Evolutionary conservation across 257 asterid genomes (phyloP).

Genomic region (Fraxinus americana): DNA sequence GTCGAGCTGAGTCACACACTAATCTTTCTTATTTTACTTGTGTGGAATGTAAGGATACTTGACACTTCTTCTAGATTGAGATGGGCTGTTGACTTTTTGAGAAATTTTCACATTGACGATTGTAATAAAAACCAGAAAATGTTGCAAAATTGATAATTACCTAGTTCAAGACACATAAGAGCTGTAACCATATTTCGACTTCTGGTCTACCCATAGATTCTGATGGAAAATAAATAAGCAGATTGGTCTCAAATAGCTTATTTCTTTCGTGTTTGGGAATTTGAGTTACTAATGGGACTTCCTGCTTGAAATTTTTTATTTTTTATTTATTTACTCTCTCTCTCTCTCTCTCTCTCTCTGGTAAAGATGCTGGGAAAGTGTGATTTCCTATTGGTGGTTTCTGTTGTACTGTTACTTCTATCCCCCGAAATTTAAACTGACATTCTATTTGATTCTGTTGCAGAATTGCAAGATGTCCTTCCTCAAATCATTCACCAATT

Average conservation of each 20-base stretch:
- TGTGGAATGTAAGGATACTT: too few relatives aligned
- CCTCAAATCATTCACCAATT: conserved; percentile 59
- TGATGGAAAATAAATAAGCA: background rate
- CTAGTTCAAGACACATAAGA: background rate
- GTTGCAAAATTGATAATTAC: too few relatives aligned
- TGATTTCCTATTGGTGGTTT: background rate
- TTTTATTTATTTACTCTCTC: too few relatives aligned
- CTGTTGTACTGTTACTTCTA: background rate
- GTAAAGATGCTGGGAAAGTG: background rate
- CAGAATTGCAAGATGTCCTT: conserved; percentile 61
- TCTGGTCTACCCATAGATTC: background rate
- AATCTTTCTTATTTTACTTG: background rate
- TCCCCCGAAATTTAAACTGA: background rate
- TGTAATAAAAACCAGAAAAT: background rate
- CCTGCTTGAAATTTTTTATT: background rate
- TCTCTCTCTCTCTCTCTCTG: background rate
- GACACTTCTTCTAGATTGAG: background rate
- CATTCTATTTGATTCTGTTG: conserved; percentile 10
- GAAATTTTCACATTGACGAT: background rate
- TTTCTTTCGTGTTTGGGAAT: background rate
- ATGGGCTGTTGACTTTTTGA: background rate
- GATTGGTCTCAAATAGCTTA: background rate
- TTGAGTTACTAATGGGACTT: background rate
- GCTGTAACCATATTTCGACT: background rate
- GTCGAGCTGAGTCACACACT: background rate